These are phyloP conservation scores for Candolleomyces eurysporus DNA, from an alignment of 768 basidiomycete genomes.

Conservation along the genomic window DNA sequence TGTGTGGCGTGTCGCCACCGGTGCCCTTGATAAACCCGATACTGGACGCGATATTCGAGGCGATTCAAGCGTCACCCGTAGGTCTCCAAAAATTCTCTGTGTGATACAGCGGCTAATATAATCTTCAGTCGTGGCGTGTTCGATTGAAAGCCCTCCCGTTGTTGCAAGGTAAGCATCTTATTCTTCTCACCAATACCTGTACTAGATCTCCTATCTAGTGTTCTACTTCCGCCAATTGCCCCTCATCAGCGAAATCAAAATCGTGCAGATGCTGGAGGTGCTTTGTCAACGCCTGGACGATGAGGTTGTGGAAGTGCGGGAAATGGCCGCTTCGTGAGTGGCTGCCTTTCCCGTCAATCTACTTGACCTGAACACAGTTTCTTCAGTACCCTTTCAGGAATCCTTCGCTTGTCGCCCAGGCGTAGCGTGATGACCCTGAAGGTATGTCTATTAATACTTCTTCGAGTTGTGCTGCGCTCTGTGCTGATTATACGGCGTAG, in stretches of 20 bases:
- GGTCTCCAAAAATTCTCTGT: constrained; percentile 19
- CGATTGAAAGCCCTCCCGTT: constrained; percentile 84
- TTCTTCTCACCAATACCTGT: not conserved
- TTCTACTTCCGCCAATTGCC: constrained; percentile 89
- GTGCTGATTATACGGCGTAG: constrained; percentile 30
- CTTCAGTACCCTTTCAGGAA: constrained; percentile 72
- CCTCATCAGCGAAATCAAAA: constrained; percentile 71
- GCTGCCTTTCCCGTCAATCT: not conserved
- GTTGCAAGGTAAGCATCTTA: constrained; percentile 56
- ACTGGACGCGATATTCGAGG: constrained; percentile 69
- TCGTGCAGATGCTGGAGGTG: constrained; percentile 81
- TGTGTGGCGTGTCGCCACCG: constrained; percentile 85
- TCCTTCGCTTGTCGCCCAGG: constrained; percentile 77
- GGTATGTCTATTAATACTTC: constrained; percentile 30
- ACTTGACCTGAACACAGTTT: not conserved
- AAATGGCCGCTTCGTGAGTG: constrained; percentile 81
- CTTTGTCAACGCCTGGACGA: constrained; percentile 81
- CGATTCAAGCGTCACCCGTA: constrained; percentile 75
- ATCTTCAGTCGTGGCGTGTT: constrained; percentile 76
- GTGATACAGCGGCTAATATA: constrained; percentile 8
- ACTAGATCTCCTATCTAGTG: constrained; percentile 36
- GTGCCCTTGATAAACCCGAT: constrained; percentile 64
- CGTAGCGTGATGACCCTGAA: constrained; percentile 74
- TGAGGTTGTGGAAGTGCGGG: constrained; percentile 85
- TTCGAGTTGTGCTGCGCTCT: not conserved